These are phyloP conservation scores for Toxoplasma gondii DNA, from an alignment of 169 alveolate genomes.

Conservation along the genomic window DNA sequence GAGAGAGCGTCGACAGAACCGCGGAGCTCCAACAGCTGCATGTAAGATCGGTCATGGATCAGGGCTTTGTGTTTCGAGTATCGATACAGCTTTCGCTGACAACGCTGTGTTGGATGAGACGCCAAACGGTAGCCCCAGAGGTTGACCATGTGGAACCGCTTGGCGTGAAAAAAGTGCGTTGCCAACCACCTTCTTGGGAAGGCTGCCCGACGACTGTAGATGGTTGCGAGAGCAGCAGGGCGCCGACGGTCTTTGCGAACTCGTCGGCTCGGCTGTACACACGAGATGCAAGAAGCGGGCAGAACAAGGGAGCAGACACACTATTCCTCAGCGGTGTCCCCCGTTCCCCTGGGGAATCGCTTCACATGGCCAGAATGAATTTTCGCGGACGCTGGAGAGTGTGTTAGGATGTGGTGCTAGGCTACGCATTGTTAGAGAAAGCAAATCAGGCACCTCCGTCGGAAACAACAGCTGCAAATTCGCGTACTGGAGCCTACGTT, in stretches of 20 bases:
- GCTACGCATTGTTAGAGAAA: too few relatives aligned
- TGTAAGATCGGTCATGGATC: constrained; percentile 79
- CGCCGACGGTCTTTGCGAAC: constrained; percentile 37
- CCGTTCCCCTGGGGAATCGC: neutral
- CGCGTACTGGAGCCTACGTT: too few relatives aligned
- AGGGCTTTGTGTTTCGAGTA: constrained; percentile 76
- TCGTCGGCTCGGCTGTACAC: constrained; percentile 8
- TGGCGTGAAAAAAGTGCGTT: constrained; percentile 94
- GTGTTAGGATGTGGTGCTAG: too few relatives aligned
- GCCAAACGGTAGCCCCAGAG: constrained; percentile 91
- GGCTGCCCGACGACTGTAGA: constrained; percentile 7
- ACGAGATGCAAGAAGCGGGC: neutral
- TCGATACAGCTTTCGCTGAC: constrained; percentile 83
- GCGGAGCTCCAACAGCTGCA: constrained; percentile 34
- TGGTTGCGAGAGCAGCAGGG: neutral
- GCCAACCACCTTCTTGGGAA: constrained; percentile 84
- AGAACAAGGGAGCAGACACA: neutral
- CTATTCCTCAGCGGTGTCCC: neutral
- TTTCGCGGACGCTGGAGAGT: too few relatives aligned
- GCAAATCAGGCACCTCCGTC: too few relatives aligned
- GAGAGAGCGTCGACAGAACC: neutral
- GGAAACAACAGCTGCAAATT: too few relatives aligned
- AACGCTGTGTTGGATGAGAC: constrained; percentile 78
- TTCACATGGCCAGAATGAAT: too few relatives aligned
- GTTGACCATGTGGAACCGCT: constrained; percentile 89